Base-by-base conservation (phyloP, 208 protist species). In the Entamoeba moshkovskii region DNA sequence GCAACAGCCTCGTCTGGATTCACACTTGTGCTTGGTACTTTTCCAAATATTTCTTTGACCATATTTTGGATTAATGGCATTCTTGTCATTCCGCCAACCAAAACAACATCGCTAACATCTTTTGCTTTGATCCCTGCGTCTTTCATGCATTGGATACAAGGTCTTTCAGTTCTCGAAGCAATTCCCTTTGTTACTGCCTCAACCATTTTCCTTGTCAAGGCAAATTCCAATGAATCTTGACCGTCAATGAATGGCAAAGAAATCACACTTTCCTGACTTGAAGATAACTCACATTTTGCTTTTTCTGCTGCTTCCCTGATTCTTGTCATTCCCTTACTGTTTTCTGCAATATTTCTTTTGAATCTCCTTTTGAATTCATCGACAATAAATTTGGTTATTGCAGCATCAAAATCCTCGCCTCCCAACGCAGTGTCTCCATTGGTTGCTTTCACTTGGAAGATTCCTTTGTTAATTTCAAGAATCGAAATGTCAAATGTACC, bases 1-100 rank as follows among this genome's bases (percentile, higher is more conserved):
- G 99, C 99, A n/a, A 99, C 99, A 38, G 98, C 98, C 96, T 99
- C 99, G 96, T 99, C 99, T 18, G 99, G 98, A 96, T 99, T 99
- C 93, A 99, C 98, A 73, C 97, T 97, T 95, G 98, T 98, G 96
- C 96, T 98, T 93, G 98, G 98, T 94, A 98, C 96, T 92, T 97
- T 97, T 5, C 52, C 96, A 94, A 99, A 99, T 94, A 99, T 96
- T 29, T 98, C 95, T 95, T 97, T 96, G 45, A 99, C 97, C 4
- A 94, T 94, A 66, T 98, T 45, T 47, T 96, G 94, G 18, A 97
- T 96, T 1, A 46, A 97, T 66, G 98, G 98, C 96, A 99, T 99
- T 93, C 99, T 97, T 46, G 98, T 98, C 98, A 99, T 99, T 93
- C 98, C 98, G 94, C 98, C 98, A 91, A 97, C 95, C 15, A 97